phyloP scores from a whole-genome alignment of 164 flowering plant genomes.

The Paratinospora sagittata region DNA sequence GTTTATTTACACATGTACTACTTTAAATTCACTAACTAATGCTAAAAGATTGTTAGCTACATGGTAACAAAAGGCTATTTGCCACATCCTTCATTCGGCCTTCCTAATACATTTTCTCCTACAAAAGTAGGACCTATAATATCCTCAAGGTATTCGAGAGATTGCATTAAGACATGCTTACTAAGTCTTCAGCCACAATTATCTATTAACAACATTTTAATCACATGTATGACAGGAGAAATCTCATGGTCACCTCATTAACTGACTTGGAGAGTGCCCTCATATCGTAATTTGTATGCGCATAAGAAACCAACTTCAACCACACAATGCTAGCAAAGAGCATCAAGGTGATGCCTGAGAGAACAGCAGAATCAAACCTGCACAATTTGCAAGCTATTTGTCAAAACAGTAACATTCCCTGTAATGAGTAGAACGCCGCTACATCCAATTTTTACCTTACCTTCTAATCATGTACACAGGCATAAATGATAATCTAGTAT shows the following conservation, averaged over 20 bases:
- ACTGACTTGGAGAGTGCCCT: constrained; percentile 46
- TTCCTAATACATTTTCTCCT: background rate
- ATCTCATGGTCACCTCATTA: constrained; percentile 47
- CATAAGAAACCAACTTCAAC: constrained; percentile 92
- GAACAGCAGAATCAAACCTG: constrained; percentile 79
- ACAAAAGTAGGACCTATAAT: background rate
- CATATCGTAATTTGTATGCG: constrained; percentile 82
- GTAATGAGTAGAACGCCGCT: background rate
- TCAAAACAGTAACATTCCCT: background rate
- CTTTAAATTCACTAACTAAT: background rate
- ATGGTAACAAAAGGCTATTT: no score
- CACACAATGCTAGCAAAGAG: constrained; percentile 79
- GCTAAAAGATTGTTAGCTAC: no score
- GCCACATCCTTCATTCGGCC: background rate
- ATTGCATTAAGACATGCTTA: background rate
- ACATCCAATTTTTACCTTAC: background rate
- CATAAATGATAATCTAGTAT: background rate
- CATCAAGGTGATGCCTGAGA: constrained; percentile 76
- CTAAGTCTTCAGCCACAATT: background rate
- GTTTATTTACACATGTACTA: background rate
- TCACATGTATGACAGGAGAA: background rate
- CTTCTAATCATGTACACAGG: background rate
- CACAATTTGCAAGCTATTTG: constrained; percentile 12
- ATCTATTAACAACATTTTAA: background rate
- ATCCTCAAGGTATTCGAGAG: background rate